These are phyloP conservation scores for Pleurotus salmoneostramineus DNA, from an alignment of 768 basidiomycete species.

Conservation along the genomic window DNA sequence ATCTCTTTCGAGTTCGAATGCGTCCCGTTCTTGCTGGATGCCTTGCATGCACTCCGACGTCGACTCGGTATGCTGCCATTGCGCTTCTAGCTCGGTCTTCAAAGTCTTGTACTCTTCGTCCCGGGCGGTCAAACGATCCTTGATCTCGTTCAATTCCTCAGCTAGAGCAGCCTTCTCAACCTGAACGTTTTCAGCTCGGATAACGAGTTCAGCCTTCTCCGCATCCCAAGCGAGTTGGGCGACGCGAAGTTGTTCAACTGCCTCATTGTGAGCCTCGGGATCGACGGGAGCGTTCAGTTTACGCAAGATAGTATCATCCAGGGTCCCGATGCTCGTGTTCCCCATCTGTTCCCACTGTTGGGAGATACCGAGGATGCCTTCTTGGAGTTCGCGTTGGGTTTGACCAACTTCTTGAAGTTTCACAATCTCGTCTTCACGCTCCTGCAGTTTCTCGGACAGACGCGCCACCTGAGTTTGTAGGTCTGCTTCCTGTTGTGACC, in stretches of 20 bases:
- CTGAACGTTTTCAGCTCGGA: conserved; percentile 35
- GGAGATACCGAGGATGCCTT: conserved; percentile 49
- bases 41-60: conserved; percentile 41
- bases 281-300: conserved; percentile 35
- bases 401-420: conserved; percentile 50
- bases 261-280: conserved; percentile 23
- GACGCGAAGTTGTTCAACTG: conserved; percentile 35
- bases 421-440: conserved; percentile 38
- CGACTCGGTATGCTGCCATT: conserved; percentile 65
- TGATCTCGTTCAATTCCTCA: conserved; percentile 38
- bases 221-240: conserved; percentile 45
- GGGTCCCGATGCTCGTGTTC: conserved; percentile 35
- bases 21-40: conserved; percentile 30
- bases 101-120: conserved; percentile 45
- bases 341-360: conserved; percentile 61
- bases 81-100: conserved; percentile 64
- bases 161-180: conserved; percentile 39
- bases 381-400: conserved; percentile 47
- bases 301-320: conserved; percentile 41
- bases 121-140: conserved; percentile 32
- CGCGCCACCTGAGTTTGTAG: conserved; percentile 43
- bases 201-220: conserved; percentile 43
- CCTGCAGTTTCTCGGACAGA: conserved; percentile 44
- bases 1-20: conserved; percentile 36
- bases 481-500: conserved; percentile 35